Percentiles rank a stretch among this genome's conserved stretches.
Evolutionary conservation across 2,329 filamentous ascomycete genomes (phyloP).

Genomic region (Cryphonectria nitschkei): DNA sequence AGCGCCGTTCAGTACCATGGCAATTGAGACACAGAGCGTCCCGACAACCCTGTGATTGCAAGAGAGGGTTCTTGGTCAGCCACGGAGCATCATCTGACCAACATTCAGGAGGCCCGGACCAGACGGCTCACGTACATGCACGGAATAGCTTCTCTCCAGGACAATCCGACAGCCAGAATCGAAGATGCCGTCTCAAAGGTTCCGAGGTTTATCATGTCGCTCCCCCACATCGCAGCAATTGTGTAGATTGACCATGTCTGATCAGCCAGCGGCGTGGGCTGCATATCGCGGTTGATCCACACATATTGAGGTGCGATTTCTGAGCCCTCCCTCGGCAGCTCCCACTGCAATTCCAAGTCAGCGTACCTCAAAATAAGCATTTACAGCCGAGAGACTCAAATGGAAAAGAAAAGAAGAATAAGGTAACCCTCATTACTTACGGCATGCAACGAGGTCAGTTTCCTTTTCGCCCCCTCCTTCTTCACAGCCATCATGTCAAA

Average conservation of each 20-base stretch:
- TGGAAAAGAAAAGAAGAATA: too few species aligned
- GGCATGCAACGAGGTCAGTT: slow-evolving; percentile 36
- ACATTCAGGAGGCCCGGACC: neutral
- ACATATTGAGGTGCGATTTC: slow-evolving; percentile 20
- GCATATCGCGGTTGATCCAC: slow-evolving; percentile 38
- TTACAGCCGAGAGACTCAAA: neutral
- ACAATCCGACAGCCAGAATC: slow-evolving; percentile 41
- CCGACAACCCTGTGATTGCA: slow-evolving; percentile 55
- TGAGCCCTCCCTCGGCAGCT: slow-evolving; percentile 19
- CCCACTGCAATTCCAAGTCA: slow-evolving; percentile 8
- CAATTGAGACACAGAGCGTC: slow-evolving; percentile 60
- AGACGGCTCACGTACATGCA: slow-evolving; percentile 33
- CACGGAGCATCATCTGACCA: slow-evolving; percentile 38
- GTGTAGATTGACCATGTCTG: slow-evolving; percentile 44
- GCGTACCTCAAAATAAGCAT: neutral
- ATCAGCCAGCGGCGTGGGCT: slow-evolving; percentile 42
- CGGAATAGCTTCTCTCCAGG: slow-evolving; percentile 36
- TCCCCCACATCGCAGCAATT: slow-evolving; percentile 43
- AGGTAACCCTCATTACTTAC: neutral
- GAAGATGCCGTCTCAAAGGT: slow-evolving; percentile 42
- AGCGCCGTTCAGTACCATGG: slow-evolving; percentile 53
- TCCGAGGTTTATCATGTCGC: slow-evolving; percentile 41
- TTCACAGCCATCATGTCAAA: slow-evolving; percentile 2
- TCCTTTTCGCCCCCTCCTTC: slow-evolving; percentile 15
- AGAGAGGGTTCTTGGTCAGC: neutral